These are phyloP conservation scores for Pseudotulostoma volvatum DNA, from an alignment of 495 filamentous ascomycete species.

Conservation along the genomic window DNA sequence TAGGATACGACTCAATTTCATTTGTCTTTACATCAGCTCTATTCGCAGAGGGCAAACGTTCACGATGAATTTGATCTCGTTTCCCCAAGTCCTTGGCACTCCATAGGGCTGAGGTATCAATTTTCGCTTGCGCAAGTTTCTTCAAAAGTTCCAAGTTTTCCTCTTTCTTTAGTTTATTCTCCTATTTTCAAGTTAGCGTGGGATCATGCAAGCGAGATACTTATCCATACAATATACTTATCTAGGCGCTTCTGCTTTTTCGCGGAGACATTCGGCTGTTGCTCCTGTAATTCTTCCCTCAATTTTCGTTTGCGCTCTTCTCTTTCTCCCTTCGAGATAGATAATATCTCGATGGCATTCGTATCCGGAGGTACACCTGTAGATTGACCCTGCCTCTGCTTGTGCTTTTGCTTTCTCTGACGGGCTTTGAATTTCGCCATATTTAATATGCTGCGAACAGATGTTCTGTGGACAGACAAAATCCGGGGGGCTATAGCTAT, in stretches of 20 bases:
- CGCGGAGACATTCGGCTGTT: conserved; percentile 56
- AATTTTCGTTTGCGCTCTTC: conserved; percentile 54
- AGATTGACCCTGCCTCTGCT: conserved; percentile 18
- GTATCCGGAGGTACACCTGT: conserved; percentile 35
- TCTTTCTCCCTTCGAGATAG: conserved; percentile 45
- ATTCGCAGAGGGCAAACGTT: conserved; percentile 4
- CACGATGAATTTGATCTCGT: conserved; percentile 15
- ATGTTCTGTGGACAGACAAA: no score
- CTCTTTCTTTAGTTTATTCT: conserved; percentile 87
- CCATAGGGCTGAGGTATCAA: conserved; percentile 64
- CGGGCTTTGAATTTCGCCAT: conserved; percentile 70
- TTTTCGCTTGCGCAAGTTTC: conserved; percentile 57
- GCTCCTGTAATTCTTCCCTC: conserved; percentile 40
- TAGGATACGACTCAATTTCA: conserved; percentile 6
- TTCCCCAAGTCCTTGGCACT: conserved; percentile 64
- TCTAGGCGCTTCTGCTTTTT: conserved; percentile 93
- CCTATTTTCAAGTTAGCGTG: conserved; percentile 24
- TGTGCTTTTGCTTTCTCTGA: conserved; percentile 57
- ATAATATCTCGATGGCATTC: conserved; percentile 56
- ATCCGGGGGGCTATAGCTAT: no score
- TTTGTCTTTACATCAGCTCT: conserved; percentile 1
- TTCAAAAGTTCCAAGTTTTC: conserved; percentile 74
- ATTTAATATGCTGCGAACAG: no score
- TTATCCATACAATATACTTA: conserved; percentile 66
- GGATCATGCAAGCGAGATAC: background rate